Evolutionary conservation across 23 red algal species (phyloP), one percentile per base, ranked within the genome.

Genomic region (Gracilaria caudata): DNA sequence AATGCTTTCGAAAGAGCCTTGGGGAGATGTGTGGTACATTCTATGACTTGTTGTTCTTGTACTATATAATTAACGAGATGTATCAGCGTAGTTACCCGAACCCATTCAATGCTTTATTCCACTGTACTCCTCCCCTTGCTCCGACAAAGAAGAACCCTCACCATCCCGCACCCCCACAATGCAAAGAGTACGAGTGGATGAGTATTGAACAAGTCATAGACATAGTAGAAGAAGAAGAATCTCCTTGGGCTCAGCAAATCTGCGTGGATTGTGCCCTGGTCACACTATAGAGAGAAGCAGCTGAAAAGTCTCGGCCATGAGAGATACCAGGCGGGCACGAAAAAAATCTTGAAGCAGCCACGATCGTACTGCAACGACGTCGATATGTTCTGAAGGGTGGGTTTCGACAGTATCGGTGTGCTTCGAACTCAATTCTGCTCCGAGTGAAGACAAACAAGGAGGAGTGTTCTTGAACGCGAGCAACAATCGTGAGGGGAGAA

Each of bases 391-490:
- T 61, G 57, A 61, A n/a, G 26, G 17, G 17, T 61, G 20, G 7
- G 57, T 61, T 61, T 61, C 26, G 17, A 61, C 57, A 61, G 57
- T 61, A 26, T 61, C 57, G 57, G 57, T 29, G 57, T 16, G 26
- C 57, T 4, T 29, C 57, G 20, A 9, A 74, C 11, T 74, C 68
- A 6, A 23, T 38, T 36, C 26, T 70, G 64, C 64, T 70, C 64
- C 64, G 64, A 28, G 64, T 36, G 12, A 24, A 70, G 13, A 70
- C 64, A 25, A 70, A 36, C 33, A 70, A 70, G 64, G 64, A 13
- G 33, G 64, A 70, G 64, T 74, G 21, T 36, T 30, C 41, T 74
- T 74, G 34, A 74, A 74, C 7, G 34, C 36, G 8, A 74, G 68
- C 20, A 23, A 74, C 41, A 36, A 38, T 23, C 34, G 68, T 9